Percentiles rank a stretch among this genome's conserved stretches.
Evolutionary conservation across 495 filamentous ascomycete genomes (phyloP).

Genomic region (Xylaria nigripes): DNA sequence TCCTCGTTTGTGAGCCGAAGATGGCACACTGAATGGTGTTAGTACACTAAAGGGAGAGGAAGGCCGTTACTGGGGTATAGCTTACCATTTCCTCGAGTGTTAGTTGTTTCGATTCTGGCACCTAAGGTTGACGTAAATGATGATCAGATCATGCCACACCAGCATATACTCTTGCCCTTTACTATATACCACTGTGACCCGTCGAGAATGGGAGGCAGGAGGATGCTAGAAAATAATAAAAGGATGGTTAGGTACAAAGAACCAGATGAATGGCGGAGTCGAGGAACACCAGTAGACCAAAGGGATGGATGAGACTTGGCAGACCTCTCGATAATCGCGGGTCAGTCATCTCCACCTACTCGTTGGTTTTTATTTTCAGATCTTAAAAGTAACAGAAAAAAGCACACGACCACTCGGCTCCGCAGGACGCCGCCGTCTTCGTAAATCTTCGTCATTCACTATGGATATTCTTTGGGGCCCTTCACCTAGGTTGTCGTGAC

Average conservation of each 20-base stretch:
- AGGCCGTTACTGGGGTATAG: not conserved
- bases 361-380: no score
- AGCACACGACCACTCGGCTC: no score
- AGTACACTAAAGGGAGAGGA: no score
- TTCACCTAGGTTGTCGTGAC: no score
- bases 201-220: not conserved
- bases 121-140: constrained; percentile 28
- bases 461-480: no score
- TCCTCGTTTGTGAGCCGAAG: constrained; percentile 69
- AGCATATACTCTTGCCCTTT: no score
- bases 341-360: no score
- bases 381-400: no score
- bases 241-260: constrained; percentile 54
- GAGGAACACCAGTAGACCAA: constrained; percentile 60
- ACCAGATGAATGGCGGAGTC: constrained; percentile 67
- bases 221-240: no score
- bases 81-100: constrained; percentile 45
- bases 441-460: no score
- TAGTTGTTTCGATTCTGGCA: constrained; percentile 44
- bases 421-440: no score
- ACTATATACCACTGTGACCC: no score
- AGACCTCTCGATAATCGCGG: constrained; percentile 35
- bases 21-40: constrained; percentile 50
- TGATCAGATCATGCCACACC: constrained; percentile 27
- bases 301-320: constrained; percentile 76